A percentile compares a stretch with the other conserved stretches of the same genome.
Evolutionary conservation across 1,284 basidiomycete species (phyloP).

Genomic region (Chiua sp.): DNA sequence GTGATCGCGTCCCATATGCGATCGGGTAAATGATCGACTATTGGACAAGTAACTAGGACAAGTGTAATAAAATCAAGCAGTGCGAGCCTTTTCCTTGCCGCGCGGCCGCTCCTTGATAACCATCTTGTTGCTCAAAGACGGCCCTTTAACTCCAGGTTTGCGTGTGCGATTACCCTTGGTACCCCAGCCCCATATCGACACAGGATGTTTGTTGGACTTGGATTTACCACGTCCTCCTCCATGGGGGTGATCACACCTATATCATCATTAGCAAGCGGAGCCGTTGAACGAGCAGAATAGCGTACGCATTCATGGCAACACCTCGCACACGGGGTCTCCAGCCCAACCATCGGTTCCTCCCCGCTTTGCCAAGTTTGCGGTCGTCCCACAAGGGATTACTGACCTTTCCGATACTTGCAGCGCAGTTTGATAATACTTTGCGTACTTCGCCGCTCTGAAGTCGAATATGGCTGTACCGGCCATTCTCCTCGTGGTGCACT

Average conservation of each 20-base stretch:
- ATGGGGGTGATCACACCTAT: conserved; percentile 91
- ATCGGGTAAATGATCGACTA: too few species aligned
- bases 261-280: conserved; percentile 7
- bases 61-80: background rate
- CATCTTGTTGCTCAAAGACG: conserved; percentile 94
- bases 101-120: conserved; percentile 90
- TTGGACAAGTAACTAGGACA: background rate
- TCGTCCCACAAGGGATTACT: conserved; percentile 94
- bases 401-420: conserved; percentile 91
- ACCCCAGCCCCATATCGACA: conserved; percentile 91
- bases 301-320: conserved; percentile 97
- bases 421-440: conserved; percentile 82
- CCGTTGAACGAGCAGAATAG: conserved; percentile 19
- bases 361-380: conserved; percentile 89
- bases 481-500: conserved; percentile 72
- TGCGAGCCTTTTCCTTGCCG: conserved; percentile 70
- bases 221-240: conserved; percentile 98
- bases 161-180: conserved; percentile 94
- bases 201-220: conserved; percentile 94
- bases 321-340: conserved; percentile 89
- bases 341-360: conserved; percentile 89
- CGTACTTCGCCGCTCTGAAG: conserved; percentile 95
- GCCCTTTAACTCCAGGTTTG: conserved; percentile 85
- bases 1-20: conserved; percentile 28
- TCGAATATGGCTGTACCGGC: conserved; percentile 82